Percentiles rank a stretch among this genome's conserved stretches.
These are phyloP conservation scores for Pseudonectria foliicola DNA, from an alignment of 2,329 filamentous ascomycete species.

Conservation along the genomic window DNA sequence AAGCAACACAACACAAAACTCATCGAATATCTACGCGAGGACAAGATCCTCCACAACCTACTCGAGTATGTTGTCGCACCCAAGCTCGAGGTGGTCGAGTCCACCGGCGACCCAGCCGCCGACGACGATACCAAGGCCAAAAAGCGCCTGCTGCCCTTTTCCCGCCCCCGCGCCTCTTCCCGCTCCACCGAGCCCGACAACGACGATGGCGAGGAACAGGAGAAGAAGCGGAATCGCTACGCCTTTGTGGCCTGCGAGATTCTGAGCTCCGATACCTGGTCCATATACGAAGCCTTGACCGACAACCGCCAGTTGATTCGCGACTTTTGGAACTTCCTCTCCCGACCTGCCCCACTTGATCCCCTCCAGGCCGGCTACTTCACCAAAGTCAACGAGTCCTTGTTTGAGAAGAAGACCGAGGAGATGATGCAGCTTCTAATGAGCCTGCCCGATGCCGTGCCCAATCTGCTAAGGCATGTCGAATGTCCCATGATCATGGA, in stretches of 20 bases:
- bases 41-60: constrained; percentile 73
- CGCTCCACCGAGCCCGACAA: constrained; percentile 39
- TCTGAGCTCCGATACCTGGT: constrained; percentile 92
- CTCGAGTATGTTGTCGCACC: constrained; percentile 89
- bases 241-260: constrained; percentile 91
- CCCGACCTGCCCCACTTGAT: constrained; percentile 76
- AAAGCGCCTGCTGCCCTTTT: constrained; percentile 38
- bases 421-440: constrained; percentile 93
- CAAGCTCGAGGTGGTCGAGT: constrained; percentile 51
- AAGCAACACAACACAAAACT: constrained; percentile 98
- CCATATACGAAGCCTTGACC: constrained; percentile 86
- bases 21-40: constrained; percentile 89
- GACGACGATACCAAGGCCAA: constrained; percentile 44
- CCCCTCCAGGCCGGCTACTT: constrained; percentile 95
- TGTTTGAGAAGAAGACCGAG: constrained; percentile 95
- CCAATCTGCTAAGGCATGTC: constrained; percentile 83
- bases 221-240: constrained; percentile 89
- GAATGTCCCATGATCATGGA: constrained; percentile 99
- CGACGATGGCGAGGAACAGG: constrained; percentile 63
- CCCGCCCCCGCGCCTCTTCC: constrained; percentile 47
- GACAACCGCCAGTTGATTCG: constrained; percentile 72
- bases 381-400: constrained; percentile 96
- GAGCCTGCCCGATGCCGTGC: constrained; percentile 70
- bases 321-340: constrained; percentile 87
- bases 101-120: constrained; percentile 42